phyloP scores from a whole-genome alignment of 768 basidiomycete species.

The Mycena vulgaris region DNA sequence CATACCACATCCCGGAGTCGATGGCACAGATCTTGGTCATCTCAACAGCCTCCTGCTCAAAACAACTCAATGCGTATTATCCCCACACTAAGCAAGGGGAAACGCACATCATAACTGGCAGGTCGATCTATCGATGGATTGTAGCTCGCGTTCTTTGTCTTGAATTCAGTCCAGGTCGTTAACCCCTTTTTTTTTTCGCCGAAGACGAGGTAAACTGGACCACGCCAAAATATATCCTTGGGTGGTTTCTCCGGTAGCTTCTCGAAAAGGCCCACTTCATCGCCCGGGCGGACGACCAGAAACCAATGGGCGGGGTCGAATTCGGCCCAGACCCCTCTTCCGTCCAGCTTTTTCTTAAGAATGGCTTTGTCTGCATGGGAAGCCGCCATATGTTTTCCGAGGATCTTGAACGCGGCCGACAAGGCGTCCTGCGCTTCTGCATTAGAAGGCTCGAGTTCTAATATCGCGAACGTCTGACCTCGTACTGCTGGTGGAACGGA shows the following conservation, averaged over 20 bases:
- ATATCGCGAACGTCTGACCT: not conserved
- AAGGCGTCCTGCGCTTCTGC: slow-evolving; percentile 17
- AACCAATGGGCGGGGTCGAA: slow-evolving; percentile 15
- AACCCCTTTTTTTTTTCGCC: not conserved
- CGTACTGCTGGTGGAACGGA: slow-evolving; percentile 10
- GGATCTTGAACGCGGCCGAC: slow-evolving; percentile 8
- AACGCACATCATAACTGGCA: slow-evolving; percentile 11
- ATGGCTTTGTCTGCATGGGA: not conserved
- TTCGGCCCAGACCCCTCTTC: slow-evolving; percentile 18
- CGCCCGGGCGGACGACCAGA: slow-evolving; percentile 12
- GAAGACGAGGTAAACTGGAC: slow-evolving; percentile 9
- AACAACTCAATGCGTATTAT: not conserved
- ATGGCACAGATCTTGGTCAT: not conserved
- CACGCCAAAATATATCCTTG: slow-evolving; percentile 10
- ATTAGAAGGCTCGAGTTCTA: not conserved
- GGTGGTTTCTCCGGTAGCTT: not conserved
- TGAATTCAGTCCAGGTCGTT: slow-evolving; percentile 2
- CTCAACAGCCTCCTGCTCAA: slow-evolving; percentile 10
- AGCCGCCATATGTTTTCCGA: slow-evolving; percentile 15
- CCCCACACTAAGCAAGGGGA: not conserved
- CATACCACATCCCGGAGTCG: too few species aligned
- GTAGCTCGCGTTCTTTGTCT: not conserved
- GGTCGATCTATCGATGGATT: slow-evolving; percentile 4
- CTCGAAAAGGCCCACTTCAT: slow-evolving; percentile 7
- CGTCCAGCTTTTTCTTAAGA: slow-evolving; percentile 8